Conservation (phyloP, 208 protist genomes). For the Crithidia expoeki region DNA sequence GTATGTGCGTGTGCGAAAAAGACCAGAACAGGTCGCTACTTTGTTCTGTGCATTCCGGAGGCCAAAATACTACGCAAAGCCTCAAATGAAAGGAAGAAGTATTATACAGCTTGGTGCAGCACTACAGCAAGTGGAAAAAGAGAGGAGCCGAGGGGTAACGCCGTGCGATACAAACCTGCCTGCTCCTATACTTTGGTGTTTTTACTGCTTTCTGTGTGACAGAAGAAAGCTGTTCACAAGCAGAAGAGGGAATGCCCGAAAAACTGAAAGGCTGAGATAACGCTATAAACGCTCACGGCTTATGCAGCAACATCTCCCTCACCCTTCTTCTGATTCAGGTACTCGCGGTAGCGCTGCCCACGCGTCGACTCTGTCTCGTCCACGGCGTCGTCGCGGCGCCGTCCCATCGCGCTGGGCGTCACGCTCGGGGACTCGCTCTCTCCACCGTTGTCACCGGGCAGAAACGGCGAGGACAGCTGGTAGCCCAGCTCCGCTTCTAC, state of each 20-base stretch:
- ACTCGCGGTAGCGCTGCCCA: slow-evolving; percentile 77
- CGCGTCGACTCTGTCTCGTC: slow-evolving; percentile 26
- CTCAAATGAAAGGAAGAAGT: too few species aligned
- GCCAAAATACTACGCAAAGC: too few species aligned
- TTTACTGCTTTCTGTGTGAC: background rate
- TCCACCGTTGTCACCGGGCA: slow-evolving; percentile 40
- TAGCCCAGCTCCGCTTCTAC: slow-evolving; percentile 75
- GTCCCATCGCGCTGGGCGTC: slow-evolving; percentile 3
- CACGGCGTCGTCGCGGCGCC: slow-evolving; percentile 13
- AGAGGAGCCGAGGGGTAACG: background rate
- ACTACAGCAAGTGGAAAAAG: slow-evolving; percentile 8
- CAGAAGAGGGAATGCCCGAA: background rate
- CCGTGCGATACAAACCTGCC: background rate
- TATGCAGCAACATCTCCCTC: slow-evolving; percentile 10
- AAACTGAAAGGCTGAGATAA: too few species aligned
- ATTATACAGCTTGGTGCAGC: too few species aligned
- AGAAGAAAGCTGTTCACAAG: background rate
- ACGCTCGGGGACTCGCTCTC: slow-evolving; percentile 15
- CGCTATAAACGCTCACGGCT: background rate
- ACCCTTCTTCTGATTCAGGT: slow-evolving; percentile 61
- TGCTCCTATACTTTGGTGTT: background rate
- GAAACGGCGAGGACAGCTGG: slow-evolving; percentile 52
- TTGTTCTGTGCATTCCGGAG: too few species aligned
- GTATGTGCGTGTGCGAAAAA: too few species aligned
- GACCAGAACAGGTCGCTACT: too few species aligned